Evolutionary conservation across 1,284 basidiomycete species (phyloP).

Genomic region (Marasmius fiardii): DNA sequence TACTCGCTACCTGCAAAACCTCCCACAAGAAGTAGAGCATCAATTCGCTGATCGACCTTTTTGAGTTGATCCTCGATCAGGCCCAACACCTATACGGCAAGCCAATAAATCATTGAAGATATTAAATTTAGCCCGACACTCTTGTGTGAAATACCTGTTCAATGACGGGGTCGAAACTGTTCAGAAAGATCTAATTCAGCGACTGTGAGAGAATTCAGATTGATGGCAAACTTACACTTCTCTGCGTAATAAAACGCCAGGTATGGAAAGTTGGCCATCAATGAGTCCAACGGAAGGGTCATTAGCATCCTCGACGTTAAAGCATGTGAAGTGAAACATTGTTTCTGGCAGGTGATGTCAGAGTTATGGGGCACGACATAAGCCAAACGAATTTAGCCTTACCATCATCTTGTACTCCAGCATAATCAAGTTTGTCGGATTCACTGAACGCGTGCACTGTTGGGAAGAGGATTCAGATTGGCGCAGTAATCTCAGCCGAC

Average conservation of each 20-base stretch:
- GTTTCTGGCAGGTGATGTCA: conserved; percentile 45
- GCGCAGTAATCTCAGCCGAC: not conserved
- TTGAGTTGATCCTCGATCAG: conserved; percentile 72
- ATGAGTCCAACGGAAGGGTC: conserved; percentile 71
- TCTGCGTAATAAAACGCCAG: conserved; percentile 67
- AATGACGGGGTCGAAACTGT: conserved; percentile 69
- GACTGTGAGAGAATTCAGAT: not conserved
- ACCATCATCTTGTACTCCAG: conserved; percentile 69
- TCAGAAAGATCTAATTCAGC: not conserved
- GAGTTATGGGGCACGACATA: not conserved
- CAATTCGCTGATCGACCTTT: conserved; percentile 60
- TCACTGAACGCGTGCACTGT: conserved; percentile 78
- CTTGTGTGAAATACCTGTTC: conserved; percentile 46
- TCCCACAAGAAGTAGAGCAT: conserved; percentile 80
- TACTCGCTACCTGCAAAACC: conserved; percentile 84
- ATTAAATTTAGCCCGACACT: too few relatives aligned
- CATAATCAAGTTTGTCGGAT: conserved; percentile 77
- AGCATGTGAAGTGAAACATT: conserved; percentile 81
- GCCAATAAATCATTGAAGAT: not conserved
- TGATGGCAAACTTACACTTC: conserved; percentile 45
- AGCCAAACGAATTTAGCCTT: conserved; percentile 5
- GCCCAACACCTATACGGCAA: conserved; percentile 53
- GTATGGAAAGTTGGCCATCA: conserved; percentile 77
- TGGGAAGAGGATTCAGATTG: conserved; percentile 4
- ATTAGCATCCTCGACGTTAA: conserved; percentile 73